A percentile compares a stretch with the other conserved stretches of the same genome.
Evolutionary conservation across 768 basidiomycete species (phyloP).

Genomic region (Hypholoma sublateritium): DNA sequence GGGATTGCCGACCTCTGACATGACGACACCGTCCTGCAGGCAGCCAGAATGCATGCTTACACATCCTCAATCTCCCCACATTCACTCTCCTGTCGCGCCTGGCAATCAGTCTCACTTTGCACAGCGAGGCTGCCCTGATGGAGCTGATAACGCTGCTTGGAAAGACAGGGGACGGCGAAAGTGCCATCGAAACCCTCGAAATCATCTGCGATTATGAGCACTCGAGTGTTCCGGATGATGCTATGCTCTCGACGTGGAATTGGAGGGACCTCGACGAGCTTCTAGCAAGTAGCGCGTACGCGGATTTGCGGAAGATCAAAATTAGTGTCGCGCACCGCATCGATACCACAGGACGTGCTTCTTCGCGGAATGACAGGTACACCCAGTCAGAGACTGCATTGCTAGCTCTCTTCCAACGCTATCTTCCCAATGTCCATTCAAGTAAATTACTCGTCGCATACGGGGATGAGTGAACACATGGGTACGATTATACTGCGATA

Average conservation of each 20-base stretch:
- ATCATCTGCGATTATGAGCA: conserved; percentile 14
- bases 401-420: too few species aligned
- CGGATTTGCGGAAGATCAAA: conserved; percentile 6
- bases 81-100: conserved; percentile 1
- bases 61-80: neutral
- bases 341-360: neutral
- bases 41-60: neutral
- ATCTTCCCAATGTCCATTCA: too few species aligned
- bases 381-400: too few species aligned
- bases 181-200: conserved; percentile 11
- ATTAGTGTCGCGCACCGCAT: conserved; percentile 8
- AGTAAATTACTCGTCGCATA: too few species aligned
- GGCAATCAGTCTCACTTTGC: neutral
- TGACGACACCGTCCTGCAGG: neutral
- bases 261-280: conserved; percentile 10
- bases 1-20: neutral
- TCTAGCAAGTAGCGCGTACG: conserved; percentile 4
- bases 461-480: too few species aligned
- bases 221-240: conserved; percentile 7
- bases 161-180: neutral
- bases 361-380: neutral
- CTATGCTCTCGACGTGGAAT: neutral
- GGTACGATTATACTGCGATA: too few species aligned
- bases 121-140: neutral
- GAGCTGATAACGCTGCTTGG: neutral